phyloP scores from a whole-genome alignment of 768 basidiomycete genomes.

The Boletus vermiculosoides region DNA sequence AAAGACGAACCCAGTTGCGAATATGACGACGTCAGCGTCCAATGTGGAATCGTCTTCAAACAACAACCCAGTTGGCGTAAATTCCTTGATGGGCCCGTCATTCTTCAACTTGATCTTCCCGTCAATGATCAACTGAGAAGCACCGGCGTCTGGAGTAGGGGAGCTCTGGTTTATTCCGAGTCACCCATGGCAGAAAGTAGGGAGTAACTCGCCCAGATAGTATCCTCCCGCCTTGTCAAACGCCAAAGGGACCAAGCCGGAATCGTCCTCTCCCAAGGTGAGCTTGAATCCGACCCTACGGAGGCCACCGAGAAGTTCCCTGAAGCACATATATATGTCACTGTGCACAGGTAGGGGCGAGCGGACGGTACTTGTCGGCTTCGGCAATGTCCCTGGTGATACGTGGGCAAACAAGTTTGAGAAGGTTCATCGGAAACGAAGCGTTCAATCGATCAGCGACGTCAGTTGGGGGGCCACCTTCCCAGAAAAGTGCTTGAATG shows the following conservation, averaged over 20 bases:
- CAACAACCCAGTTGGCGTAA: conserved; percentile 26
- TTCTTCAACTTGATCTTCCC: conserved; percentile 47
- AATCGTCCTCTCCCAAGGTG: conserved; percentile 48
- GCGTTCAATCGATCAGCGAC: conserved; percentile 54
- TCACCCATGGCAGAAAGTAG: background rate
- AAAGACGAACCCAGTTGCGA: conserved; percentile 29
- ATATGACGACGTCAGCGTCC: conserved; percentile 43
- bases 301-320: conserved; percentile 55
- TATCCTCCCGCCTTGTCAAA: conserved; percentile 58
- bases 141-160: conserved; percentile 35
- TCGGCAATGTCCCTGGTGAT: conserved; percentile 46
- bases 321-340: conserved; percentile 16
- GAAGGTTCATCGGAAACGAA: conserved; percentile 41
- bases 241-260: conserved; percentile 50
- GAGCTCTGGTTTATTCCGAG: background rate
- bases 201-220: conserved; percentile 51
- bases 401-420: conserved; percentile 35
- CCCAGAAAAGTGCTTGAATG: conserved; percentile 38
- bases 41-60: conserved; percentile 37
- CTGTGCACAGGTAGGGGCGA: background rate
- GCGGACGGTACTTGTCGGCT: conserved; percentile 46
- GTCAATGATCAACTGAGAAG: conserved; percentile 42
- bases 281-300: conserved; percentile 55
- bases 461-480: conserved; percentile 47
- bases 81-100: conserved; percentile 31